phyloP scores from a whole-genome alignment of 495 filamentous ascomycete genomes.

The Aspergillus nanangensis region DNA sequence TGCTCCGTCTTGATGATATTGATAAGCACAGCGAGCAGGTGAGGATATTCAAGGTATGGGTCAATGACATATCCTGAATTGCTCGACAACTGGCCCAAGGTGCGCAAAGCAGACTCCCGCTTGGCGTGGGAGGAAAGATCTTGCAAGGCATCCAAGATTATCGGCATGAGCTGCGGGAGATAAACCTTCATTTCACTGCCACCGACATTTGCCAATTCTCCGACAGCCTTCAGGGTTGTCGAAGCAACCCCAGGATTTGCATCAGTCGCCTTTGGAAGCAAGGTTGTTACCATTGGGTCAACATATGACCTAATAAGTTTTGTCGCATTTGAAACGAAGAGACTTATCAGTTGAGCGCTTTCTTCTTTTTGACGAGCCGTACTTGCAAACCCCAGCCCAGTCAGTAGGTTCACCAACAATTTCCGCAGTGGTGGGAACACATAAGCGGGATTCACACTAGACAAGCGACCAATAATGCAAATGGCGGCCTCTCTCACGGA shows the following conservation, averaged over 20 bases:
- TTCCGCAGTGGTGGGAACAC: conserved; percentile 94
- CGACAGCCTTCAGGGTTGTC: conserved; percentile 88
- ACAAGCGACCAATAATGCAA: conserved; percentile 90
- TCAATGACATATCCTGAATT: conserved; percentile 97
- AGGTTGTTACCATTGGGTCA: conserved; percentile 84
- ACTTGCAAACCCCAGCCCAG: conserved; percentile 93
- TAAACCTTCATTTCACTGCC: conserved; percentile 86
- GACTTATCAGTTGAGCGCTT: conserved; percentile 85
- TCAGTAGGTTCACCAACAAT: conserved; percentile 89
- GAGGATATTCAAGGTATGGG: conserved; percentile 89
- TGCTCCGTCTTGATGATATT: conserved; percentile 89
- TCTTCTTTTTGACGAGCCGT: conserved; percentile 92
- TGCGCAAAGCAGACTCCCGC: conserved; percentile 84
- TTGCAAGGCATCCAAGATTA: conserved; percentile 87
- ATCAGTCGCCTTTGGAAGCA: conserved; percentile 85
- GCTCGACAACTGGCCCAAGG: conserved; percentile 86
- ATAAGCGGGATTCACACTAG: conserved; percentile 89
- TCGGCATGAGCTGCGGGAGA: conserved; percentile 85
- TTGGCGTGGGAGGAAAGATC: conserved; percentile 86
- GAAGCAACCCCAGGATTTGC: conserved; percentile 80
- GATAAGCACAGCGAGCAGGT: conserved; percentile 85
- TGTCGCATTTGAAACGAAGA: conserved; percentile 86
- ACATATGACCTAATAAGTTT: conserved; percentile 92
- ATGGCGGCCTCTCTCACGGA: conserved; percentile 90
- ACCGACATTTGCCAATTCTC: conserved; percentile 88